Evolutionary conservation across 2,329 filamentous ascomycete species (phyloP).

Genomic region (Trichoderma sp.): DNA sequence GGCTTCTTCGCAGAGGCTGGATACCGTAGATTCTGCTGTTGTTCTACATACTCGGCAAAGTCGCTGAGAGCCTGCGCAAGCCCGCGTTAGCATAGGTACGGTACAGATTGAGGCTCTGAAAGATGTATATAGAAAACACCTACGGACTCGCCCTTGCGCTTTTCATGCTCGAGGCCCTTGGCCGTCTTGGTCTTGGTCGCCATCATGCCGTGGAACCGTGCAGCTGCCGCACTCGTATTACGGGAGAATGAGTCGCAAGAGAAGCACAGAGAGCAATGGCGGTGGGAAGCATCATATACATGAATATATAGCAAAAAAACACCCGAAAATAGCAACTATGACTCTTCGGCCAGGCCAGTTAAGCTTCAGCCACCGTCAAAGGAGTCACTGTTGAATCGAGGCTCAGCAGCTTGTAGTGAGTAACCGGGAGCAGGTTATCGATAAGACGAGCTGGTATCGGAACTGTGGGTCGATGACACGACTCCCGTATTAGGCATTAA

Average conservation of each 20-base stretch:
- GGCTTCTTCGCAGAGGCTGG: constrained; percentile 43
- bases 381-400: constrained; percentile 20
- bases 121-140: constrained; percentile 29
- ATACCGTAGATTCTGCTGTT: constrained; percentile 78
- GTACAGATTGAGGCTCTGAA: background rate
- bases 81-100: background rate
- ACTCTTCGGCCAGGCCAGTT: constrained; percentile 19
- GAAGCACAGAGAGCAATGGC: background rate
- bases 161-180: constrained; percentile 72
- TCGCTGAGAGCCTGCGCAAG: constrained; percentile 72
- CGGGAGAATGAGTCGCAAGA: constrained; percentile 1
- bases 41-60: constrained; percentile 96
- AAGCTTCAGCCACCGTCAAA: constrained; percentile 1
- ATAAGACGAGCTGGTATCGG: constrained; percentile 12
- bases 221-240: background rate
- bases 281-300: constrained; percentile 4
- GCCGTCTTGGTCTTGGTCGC: constrained; percentile 59
- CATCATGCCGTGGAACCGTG: constrained; percentile 43
- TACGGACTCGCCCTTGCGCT: constrained; percentile 85
- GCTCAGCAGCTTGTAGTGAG: constrained; percentile 8
- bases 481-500: constrained; percentile 9
- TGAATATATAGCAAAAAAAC: background rate
- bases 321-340: background rate
- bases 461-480: constrained; percentile 22
- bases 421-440: constrained; percentile 23